phyloP scores from a whole-genome alignment of 2,329 filamentous ascomycete species.

The Talaromyces sp. region DNA sequence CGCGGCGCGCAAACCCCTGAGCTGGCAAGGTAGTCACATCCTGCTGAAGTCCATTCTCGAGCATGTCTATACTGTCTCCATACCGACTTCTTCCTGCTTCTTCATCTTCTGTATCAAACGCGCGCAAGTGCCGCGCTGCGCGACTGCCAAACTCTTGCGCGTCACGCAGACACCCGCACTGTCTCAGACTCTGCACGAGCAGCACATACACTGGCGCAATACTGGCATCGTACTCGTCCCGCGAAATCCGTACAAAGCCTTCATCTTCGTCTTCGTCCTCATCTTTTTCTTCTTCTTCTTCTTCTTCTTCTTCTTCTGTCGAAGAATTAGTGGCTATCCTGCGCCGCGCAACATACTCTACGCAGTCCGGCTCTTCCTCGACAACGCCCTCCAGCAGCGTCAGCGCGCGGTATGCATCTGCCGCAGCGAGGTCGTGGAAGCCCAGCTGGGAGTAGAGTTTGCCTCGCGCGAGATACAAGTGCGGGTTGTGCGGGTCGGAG shows the following conservation, averaged over 20 bases:
- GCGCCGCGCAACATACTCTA: slow-evolving; percentile 70
- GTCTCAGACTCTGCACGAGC: slow-evolving; percentile 30
- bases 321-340: slow-evolving; percentile 1
- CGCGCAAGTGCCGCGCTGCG: slow-evolving; percentile 17
- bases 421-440: slow-evolving; percentile 84
- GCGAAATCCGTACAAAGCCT: slow-evolving; percentile 21
- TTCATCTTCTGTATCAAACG: neutral
- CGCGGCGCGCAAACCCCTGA: slow-evolving; percentile 42
- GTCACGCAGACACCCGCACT: slow-evolving; percentile 36
- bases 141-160: slow-evolving; percentile 35
- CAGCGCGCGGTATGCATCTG: slow-evolving; percentile 87
- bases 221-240: slow-evolving; percentile 28
- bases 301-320: slow-evolving; percentile 13
- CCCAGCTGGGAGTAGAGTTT: slow-evolving; percentile 65
- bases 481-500: slow-evolving; percentile 36
- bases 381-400: slow-evolving; percentile 74
- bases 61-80: neutral
- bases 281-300: slow-evolving; percentile 25
- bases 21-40: slow-evolving; percentile 26
- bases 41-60: slow-evolving; percentile 13
- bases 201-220: slow-evolving; percentile 33
- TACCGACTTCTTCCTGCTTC: neutral
- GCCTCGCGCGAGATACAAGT: slow-evolving; percentile 51
- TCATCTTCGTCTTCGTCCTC: slow-evolving; percentile 41
- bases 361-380: slow-evolving; percentile 57